These are phyloP conservation scores for Oryza brachyantha DNA, from an alignment of 176 grass and related monocot genomes.

Conservation along the genomic window DNA sequence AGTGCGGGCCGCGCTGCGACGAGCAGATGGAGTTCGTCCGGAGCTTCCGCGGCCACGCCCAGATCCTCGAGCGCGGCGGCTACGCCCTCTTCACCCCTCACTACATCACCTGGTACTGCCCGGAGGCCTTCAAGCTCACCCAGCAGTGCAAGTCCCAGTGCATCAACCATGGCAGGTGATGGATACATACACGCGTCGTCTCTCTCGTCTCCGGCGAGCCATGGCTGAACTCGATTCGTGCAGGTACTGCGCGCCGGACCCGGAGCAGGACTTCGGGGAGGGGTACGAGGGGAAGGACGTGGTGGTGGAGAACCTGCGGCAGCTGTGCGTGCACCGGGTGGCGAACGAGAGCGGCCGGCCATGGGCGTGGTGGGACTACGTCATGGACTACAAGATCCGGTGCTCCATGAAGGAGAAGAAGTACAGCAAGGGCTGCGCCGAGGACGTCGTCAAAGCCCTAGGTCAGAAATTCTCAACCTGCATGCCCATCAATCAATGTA, in stretches of 20 bases:
- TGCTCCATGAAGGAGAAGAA: conserved; percentile 99
- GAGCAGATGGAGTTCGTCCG: conserved; percentile 72
- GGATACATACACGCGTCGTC: background rate
- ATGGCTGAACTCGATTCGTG: background rate
- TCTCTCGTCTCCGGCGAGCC: background rate
- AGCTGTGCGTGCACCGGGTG: conserved; percentile 88
- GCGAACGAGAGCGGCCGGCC: conserved; percentile 63
- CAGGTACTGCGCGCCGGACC: conserved; percentile 89
- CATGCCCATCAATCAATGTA: too few species aligned
- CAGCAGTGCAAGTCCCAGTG: conserved; percentile 80
- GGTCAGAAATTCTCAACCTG: conserved; percentile 13
- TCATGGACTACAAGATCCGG: conserved; percentile 81
- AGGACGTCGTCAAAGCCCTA: conserved; percentile 71
- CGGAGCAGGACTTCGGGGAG: conserved; percentile 69
- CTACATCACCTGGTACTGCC: conserved; percentile 99
- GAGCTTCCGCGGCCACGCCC: conserved; percentile 77
- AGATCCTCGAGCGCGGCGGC: conserved; percentile 71
- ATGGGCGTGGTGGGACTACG: conserved; percentile 97
- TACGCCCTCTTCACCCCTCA: conserved; percentile 89
- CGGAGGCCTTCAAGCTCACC: conserved; percentile 53
- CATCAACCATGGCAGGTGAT: conserved; percentile 79
- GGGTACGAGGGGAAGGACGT: conserved; percentile 91
- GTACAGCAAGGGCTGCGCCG: conserved; percentile 79
- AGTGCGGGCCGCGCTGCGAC: conserved; percentile 73
- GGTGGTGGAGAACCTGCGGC: conserved; percentile 83